Conservation (phyloP, 1,284 basidiomycete species). For the Ustilago bromivora region DNA sequence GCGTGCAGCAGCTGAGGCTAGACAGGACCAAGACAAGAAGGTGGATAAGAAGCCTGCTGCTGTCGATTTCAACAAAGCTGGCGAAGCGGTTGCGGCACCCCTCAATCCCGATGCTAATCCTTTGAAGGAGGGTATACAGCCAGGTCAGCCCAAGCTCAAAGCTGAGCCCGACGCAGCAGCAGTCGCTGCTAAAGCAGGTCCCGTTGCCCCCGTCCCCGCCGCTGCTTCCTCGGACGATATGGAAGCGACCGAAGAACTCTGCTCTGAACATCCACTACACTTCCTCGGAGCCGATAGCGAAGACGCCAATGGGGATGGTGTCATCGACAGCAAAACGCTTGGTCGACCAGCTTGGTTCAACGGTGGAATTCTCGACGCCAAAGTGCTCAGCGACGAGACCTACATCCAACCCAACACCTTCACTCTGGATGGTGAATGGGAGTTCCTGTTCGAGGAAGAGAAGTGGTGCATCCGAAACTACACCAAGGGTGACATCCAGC, state of each 20-base stretch:
- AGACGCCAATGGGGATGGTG: conserved; percentile 27
- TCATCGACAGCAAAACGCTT: conserved; percentile 18
- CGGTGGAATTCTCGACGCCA: conserved; percentile 46
- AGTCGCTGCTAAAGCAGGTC: neutral
- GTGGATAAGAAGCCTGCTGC: conserved; percentile 8
- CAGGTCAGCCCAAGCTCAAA: conserved; percentile 6
- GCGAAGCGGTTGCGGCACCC: conserved; percentile 4
- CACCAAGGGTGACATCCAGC: conserved; percentile 30
- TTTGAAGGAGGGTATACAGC: conserved; percentile 26
- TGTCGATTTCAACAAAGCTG: conserved; percentile 20
- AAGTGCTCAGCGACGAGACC: conserved; percentile 27
- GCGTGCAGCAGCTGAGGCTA: neutral
- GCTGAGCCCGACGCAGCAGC: neutral
- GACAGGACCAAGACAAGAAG: neutral
- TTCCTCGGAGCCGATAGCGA: conserved; percentile 45
- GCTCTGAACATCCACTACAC: conserved; percentile 46
- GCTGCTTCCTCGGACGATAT: neutral
- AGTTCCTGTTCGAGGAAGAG: conserved; percentile 44
- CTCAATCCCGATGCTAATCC: conserved; percentile 9
- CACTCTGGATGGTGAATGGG: conserved; percentile 39
- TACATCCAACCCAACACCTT: conserved; percentile 43
- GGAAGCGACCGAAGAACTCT: conserved; percentile 42
- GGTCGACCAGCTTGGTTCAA: conserved; percentile 49
- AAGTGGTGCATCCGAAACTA: conserved; percentile 51
- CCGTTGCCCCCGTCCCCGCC: neutral